phyloP scores from a whole-genome alignment of 495 filamentous ascomycete genomes.

The Sabuloglossum arenarium region DNA sequence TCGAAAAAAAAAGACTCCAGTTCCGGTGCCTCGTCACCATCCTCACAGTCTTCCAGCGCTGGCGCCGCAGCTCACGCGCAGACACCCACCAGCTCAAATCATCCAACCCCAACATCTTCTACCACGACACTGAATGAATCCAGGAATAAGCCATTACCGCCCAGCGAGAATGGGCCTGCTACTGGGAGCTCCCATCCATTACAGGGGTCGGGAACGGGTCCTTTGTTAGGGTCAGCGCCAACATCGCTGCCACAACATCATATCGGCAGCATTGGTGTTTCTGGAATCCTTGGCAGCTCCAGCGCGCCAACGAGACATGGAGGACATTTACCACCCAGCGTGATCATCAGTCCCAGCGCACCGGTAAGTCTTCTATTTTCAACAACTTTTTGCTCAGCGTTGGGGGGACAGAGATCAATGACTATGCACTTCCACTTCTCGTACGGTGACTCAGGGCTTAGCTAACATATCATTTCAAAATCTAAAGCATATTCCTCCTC shows the following conservation, averaged over 20 bases:
- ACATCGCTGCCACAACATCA: conserved; percentile 16
- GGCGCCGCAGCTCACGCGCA: conserved; percentile 35
- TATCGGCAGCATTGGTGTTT: conserved; percentile 15
- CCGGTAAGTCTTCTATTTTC: conserved; percentile 41
- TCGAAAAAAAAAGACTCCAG: conserved; percentile 84
- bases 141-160: conserved; percentile 60
- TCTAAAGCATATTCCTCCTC: conserved; percentile 69
- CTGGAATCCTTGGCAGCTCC: conserved; percentile 33
- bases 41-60: conserved; percentile 29
- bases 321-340: conserved; percentile 54
- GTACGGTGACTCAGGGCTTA: not conserved
- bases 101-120: conserved; percentile 43
- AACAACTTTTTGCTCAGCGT: not conserved
- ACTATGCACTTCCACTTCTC: not conserved
- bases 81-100: conserved; percentile 38
- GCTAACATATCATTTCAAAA: not conserved
- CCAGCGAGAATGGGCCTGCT: conserved; percentile 38
- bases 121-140: conserved; percentile 69
- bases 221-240: conserved; percentile 13
- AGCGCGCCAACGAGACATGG: conserved; percentile 50
- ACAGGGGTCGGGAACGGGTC: conserved; percentile 22
- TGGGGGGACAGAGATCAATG: not conserved
- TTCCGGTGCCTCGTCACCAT: conserved; percentile 59
- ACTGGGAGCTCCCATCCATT: conserved; percentile 22
- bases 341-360: conserved; percentile 87